Evolutionary conservation across 805 yeast species (phyloP), one percentile per base, ranked within the genome.

Genomic region (Candida yuanshanica): DNA sequence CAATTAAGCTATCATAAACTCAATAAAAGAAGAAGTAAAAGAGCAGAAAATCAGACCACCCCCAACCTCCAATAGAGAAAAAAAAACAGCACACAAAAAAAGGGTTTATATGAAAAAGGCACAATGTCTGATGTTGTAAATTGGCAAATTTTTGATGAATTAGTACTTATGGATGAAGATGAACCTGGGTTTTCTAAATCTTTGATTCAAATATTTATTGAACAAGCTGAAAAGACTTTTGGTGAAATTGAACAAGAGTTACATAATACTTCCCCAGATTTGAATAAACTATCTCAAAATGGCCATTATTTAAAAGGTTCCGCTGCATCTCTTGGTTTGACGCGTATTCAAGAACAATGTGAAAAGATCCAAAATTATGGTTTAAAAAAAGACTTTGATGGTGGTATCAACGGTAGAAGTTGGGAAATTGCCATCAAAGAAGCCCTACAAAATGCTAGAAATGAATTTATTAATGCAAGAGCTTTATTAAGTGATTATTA

Each of bases 261-360:
- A 2, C 68, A 68, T 25, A 62, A 63, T 13, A 64, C 72, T 21
- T 27, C 45, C 22, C 51, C 51, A 12, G 53, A 51, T 36, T 69
- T 89, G 44, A 72, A 67, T 31, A 70, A 78, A 46, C 65, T 93
- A 42, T 81, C 90, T 17, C 70, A 79, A 12, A 66, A 84, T 52
- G 99, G 99, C 12, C 99, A 93, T 60, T 93, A 87, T 58, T 70
- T 93, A 42, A 93, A 93, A 60, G 99, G 99, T 35, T 83, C 95
- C 11, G 95, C 97, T 1, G 95, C 97, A 2, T 91, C 96, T 1
- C 68, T 93, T 44, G 99, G 99, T 2, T 70, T 93, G 42, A 77
- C 75, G 35, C 79, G 80, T 46, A 85, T 93, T 37, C 89, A 89
- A 43, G 75, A 79, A 56, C 83, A 89, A 52, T 93, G 99, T 64